Evolutionary conservation across 495 filamentous ascomycete species (phyloP).

Genomic region (Penicillium herquei): DNA sequence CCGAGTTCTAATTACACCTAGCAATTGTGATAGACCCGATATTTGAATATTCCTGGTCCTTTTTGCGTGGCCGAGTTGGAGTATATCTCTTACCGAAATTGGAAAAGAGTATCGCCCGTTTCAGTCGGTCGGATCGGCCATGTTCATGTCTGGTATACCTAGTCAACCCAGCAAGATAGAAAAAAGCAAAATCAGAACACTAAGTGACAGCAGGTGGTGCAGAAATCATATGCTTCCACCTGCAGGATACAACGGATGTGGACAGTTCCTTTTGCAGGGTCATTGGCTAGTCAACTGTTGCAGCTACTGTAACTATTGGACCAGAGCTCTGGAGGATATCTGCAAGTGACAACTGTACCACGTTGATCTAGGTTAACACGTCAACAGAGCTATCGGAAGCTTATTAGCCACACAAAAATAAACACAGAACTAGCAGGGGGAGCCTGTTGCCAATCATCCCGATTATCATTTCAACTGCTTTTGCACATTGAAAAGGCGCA

Average conservation of each 20-base stretch:
- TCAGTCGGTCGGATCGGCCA: too few species aligned
- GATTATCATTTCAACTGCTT: not conserved
- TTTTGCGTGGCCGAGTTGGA: too few species aligned
- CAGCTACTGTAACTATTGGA: not conserved
- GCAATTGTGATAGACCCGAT: too few species aligned
- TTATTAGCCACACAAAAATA: not conserved
- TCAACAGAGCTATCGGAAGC: constrained; percentile 1
- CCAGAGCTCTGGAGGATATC: not conserved
- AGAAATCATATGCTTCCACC: constrained; percentile 10
- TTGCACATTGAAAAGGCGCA: not conserved
- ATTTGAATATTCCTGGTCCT: too few species aligned
- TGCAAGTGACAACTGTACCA: constrained; percentile 1
- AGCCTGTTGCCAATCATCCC: not conserved
- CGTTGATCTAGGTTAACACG: not conserved
- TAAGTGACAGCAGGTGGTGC: constrained; percentile 4
- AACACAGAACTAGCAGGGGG: not conserved
- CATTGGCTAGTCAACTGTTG: too few species aligned
- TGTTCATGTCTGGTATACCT: too few species aligned
- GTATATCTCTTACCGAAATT: too few species aligned
- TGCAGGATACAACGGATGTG: constrained; percentile 17
- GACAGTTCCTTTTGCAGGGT: not conserved
- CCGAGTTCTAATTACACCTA: too few species aligned
- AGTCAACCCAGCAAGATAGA: not conserved
- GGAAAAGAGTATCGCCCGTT: too few species aligned
- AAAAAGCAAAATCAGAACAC: not conserved